Evolutionary conservation across 129 eudicot genomes (phyloP).

Genomic region (Centrapalus pauciflorus): DNA sequence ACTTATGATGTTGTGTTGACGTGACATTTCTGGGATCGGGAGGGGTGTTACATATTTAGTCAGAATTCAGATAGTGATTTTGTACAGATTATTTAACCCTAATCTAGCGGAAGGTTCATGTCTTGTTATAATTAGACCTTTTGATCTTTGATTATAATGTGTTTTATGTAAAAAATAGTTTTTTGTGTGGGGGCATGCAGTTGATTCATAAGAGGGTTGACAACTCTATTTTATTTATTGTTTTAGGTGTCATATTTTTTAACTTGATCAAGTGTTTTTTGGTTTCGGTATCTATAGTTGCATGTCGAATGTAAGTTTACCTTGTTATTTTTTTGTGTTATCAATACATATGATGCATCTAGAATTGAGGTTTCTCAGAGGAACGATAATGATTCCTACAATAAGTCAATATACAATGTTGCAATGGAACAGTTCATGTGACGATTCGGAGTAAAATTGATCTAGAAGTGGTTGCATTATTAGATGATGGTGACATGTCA

Average conservation of each 20-base stretch:
- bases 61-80: too few species aligned
- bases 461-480: slow-evolving; percentile 80
- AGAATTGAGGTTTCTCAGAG: slow-evolving; percentile 45
- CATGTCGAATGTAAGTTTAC: too few species aligned
- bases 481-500: slow-evolving; percentile 69
- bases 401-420: slow-evolving; percentile 58
- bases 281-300: background rate
- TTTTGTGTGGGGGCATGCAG: background rate
- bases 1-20: too few species aligned
- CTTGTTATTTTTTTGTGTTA: background rate
- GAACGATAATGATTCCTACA: slow-evolving; percentile 44
- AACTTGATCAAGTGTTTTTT: background rate
- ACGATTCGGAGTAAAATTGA: slow-evolving; percentile 73
- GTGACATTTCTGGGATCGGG: too few species aligned
- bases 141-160: background rate
- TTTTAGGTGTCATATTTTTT: background rate
- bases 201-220: background rate
- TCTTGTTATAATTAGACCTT: background rate
- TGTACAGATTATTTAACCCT: too few species aligned
- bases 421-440: slow-evolving; percentile 69
- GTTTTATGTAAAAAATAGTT: background rate
- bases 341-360: slow-evolving; percentile 90
- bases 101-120: too few species aligned
- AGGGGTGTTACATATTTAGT: too few species aligned
- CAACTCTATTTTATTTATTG: background rate